A percentile compares a stretch with the other conserved stretches of the same genome.
Evolutionary conservation across 208 protist species (phyloP).

Genomic region (Trypanosoma vivax): DNA sequence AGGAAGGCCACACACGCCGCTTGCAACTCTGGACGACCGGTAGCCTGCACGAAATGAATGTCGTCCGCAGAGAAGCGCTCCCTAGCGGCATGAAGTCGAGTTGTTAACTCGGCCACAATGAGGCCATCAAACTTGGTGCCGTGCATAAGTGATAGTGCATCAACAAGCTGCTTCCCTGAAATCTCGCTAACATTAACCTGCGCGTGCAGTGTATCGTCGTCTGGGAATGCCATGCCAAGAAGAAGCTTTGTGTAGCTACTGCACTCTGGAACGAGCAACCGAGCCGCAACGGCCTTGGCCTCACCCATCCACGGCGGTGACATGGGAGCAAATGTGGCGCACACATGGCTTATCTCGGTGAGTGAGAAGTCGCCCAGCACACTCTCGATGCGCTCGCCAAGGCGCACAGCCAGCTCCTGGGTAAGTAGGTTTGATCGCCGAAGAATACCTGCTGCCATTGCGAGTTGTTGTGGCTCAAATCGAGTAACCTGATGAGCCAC

Average conservation of each 20-base stretch:
- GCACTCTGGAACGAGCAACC: conserved; percentile 25
- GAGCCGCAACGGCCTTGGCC: conserved; percentile 57
- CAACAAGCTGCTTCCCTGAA: conserved; percentile 58
- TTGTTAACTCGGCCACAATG: conserved; percentile 33
- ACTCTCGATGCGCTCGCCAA: conserved; percentile 62
- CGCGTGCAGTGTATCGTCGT: conserved; percentile 34
- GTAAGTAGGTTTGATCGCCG: conserved; percentile 65
- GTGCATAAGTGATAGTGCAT: conserved; percentile 42
- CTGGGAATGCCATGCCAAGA: conserved; percentile 68
- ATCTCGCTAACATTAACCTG: conserved; percentile 56
- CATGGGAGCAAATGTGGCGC: conserved; percentile 63
- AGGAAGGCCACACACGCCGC: conserved; percentile 44
- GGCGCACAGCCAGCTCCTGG: conserved; percentile 29
- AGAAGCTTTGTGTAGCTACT: conserved; percentile 38
- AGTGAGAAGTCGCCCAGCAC: conserved; percentile 71
- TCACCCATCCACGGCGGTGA: conserved; percentile 65
- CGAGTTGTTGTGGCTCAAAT: conserved; percentile 71
- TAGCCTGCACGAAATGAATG: conserved; percentile 40
- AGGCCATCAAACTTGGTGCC: conserved; percentile 23
- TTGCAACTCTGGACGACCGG: conserved; percentile 29
- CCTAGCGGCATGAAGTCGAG: conserved; percentile 27
- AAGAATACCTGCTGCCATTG: conserved; percentile 74
- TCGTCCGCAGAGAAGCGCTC: conserved; percentile 68
- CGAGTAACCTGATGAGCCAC: conserved; percentile 29
- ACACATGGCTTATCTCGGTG: conserved; percentile 78